These are phyloP conservation scores for Myriosclerotinia duriaeana DNA, from an alignment of 2,329 filamentous ascomycete species.

Conservation along the genomic window DNA sequence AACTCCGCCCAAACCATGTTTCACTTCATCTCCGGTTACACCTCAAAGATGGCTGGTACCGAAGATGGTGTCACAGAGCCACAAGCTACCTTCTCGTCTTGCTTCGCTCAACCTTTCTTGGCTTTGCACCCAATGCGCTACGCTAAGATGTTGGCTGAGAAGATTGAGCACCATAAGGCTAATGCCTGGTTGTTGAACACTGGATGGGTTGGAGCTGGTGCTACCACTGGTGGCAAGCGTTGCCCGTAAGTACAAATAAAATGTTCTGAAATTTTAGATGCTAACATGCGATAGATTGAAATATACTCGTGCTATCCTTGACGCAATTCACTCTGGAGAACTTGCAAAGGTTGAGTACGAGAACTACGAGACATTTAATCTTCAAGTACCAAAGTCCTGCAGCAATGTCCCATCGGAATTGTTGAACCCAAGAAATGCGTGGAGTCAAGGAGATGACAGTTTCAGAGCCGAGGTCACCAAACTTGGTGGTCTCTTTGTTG, in stretches of 20 bases:
- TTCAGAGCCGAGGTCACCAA: constrained; percentile 89
- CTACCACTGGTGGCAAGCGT: constrained; percentile 88
- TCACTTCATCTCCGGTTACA: constrained; percentile 99
- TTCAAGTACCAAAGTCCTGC: constrained; percentile 90
- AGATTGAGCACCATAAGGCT: constrained; percentile 92
- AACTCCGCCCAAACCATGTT: constrained; percentile 97
- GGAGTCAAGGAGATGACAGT: constrained; percentile 77
- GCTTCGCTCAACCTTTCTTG: constrained; percentile 98
- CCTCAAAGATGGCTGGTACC: constrained; percentile 99
- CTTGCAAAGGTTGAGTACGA: constrained; percentile 92
- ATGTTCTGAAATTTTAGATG: not conserved
- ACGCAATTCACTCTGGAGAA: constrained; percentile 96
- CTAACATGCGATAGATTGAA: constrained; percentile 57
- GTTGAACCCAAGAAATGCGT: constrained; percentile 90
- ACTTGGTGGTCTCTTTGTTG: constrained; percentile 83
- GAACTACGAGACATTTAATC: constrained; percentile 94
- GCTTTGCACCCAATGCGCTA: constrained; percentile 99
- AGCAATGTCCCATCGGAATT: constrained; percentile 85
- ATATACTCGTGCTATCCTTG: constrained; percentile 97
- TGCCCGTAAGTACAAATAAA: constrained; percentile 60
- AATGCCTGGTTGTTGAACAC: constrained; percentile 99
- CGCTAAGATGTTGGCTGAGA: constrained; percentile 96
- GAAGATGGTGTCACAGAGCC: constrained; percentile 97
- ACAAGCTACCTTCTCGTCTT: constrained; percentile 97
- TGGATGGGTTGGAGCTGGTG: constrained; percentile 91